Conservation (phyloP, 2,329 filamentous ascomycete genomes). For the Botrytis sinoallii region DNA sequence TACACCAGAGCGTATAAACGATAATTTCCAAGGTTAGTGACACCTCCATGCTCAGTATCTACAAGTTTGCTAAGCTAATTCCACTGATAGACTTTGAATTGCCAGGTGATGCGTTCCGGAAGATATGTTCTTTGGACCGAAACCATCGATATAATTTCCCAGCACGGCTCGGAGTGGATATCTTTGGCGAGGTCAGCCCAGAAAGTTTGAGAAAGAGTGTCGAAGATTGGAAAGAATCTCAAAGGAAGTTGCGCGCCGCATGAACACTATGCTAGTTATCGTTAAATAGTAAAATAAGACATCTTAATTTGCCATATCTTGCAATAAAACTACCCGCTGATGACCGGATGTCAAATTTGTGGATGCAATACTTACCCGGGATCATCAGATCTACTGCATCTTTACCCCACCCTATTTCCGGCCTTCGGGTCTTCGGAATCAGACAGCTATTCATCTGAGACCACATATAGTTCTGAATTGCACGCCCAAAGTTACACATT, state of each 20-base stretch:
- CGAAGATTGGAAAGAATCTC: conserved; percentile 29
- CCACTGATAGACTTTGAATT: conserved; percentile 40
- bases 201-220: conserved; percentile 40
- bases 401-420: conserved; percentile 10
- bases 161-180: conserved; percentile 42
- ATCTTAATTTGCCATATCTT: neutral
- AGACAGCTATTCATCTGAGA: neutral
- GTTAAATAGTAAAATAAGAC: conserved; percentile 2
- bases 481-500: neutral
- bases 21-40: conserved; percentile 42
- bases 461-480: neutral
- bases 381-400: neutral
- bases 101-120: conserved; percentile 40
- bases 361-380: conserved; percentile 8
- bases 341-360: conserved; percentile 9
- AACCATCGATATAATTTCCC: conserved; percentile 46
- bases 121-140: conserved; percentile 41
- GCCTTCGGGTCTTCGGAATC: neutral
- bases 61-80: neutral
- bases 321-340: neutral
- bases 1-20: conserved; percentile 49
- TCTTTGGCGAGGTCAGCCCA: conserved; percentile 43
- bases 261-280: neutral
- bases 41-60: neutral
- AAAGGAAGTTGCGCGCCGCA: conserved; percentile 9